Percentiles rank a stretch among this genome's conserved stretches.
These are phyloP conservation scores for Phytophthora pinifolia DNA, from an alignment of 352 stramenopile species.

Conservation along the genomic window DNA sequence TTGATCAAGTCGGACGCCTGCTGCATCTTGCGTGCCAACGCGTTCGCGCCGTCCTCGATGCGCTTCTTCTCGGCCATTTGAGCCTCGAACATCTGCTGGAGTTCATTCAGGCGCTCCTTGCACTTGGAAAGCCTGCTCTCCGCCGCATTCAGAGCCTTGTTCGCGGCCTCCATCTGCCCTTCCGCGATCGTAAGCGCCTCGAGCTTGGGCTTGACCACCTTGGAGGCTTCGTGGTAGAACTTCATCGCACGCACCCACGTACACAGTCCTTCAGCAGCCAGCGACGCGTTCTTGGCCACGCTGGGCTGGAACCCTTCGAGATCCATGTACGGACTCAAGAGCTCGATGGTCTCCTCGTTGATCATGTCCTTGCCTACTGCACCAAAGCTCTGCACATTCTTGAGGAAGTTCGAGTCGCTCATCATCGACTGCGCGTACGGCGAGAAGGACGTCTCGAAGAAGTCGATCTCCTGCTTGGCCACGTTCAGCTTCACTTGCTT, in stretches of 20 bases:
- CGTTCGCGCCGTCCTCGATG: slow-evolving; percentile 96
- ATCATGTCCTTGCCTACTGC: slow-evolving; percentile 97
- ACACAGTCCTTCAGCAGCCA: slow-evolving; percentile 95
- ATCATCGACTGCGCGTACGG: slow-evolving; percentile 95
- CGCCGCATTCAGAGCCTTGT: slow-evolving; percentile 94
- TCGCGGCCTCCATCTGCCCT: slow-evolving; percentile 96
- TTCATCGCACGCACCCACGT: slow-evolving; percentile 98
- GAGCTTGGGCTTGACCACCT: slow-evolving; percentile 99
- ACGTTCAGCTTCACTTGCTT: slow-evolving; percentile 96
- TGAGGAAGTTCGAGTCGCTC: slow-evolving; percentile 96
- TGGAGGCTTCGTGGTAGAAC: slow-evolving; percentile 98
- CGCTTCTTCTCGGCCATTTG: slow-evolving; percentile 97
- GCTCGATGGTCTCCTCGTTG: slow-evolving; percentile 99
- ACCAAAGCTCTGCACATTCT: slow-evolving; percentile 96
- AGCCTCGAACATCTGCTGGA: slow-evolving; percentile 97
- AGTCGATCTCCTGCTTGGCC: slow-evolving; percentile 96
- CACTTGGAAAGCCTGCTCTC: slow-evolving; percentile 93
- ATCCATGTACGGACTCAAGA: slow-evolving; percentile 97
- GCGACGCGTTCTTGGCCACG: slow-evolving; percentile 97
- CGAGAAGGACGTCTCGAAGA: slow-evolving; percentile 97
- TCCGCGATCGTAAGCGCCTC: slow-evolving; percentile 96
- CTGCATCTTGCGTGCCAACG: slow-evolving; percentile 96
- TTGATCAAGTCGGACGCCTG: slow-evolving; percentile 97
- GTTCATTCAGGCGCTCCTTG: slow-evolving; percentile 93
- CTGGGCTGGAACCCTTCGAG: slow-evolving; percentile 94